Evolutionary conservation across 1,284 basidiomycete genomes (phyloP).

Genomic region (Earliella scabrosa): DNA sequence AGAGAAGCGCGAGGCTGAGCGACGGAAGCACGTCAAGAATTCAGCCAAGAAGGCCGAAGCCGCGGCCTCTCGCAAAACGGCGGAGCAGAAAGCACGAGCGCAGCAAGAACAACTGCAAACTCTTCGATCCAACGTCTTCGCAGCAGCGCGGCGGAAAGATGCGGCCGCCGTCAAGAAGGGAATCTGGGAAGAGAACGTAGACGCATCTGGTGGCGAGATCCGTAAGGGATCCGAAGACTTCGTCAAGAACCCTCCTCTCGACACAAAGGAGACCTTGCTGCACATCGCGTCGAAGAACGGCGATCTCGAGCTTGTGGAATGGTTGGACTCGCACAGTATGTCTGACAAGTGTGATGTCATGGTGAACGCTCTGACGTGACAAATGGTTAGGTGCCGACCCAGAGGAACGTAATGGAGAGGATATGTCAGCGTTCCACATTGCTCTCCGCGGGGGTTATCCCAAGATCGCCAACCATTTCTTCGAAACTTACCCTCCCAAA

Average conservation of each 20-base stretch:
- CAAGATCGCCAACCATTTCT: slow-evolving; percentile 56
- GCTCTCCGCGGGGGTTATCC: slow-evolving; percentile 59
- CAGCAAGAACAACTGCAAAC: slow-evolving; percentile 54
- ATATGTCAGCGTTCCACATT: slow-evolving; percentile 66
- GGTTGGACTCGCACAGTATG: slow-evolving; percentile 73
- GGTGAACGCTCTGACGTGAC: neutral
- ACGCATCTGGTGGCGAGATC: slow-evolving; percentile 71
- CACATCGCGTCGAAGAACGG: slow-evolving; percentile 65
- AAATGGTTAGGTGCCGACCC: slow-evolving; percentile 60
- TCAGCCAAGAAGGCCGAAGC: slow-evolving; percentile 59
- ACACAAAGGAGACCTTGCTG: slow-evolving; percentile 66
- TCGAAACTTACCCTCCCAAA: slow-evolving; percentile 58
- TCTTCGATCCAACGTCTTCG: slow-evolving; percentile 62
- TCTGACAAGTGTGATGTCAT: neutral
- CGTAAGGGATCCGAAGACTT: slow-evolving; percentile 59
- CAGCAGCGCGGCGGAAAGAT: slow-evolving; percentile 61
- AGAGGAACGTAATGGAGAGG: slow-evolving; percentile 64
- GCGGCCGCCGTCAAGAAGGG: slow-evolving; percentile 58
- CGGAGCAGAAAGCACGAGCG: slow-evolving; percentile 50
- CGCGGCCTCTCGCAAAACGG: slow-evolving; percentile 51
- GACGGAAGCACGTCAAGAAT: slow-evolving; percentile 58
- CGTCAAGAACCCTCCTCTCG: slow-evolving; percentile 48
- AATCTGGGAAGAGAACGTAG: slow-evolving; percentile 70
- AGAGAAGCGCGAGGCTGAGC: slow-evolving; percentile 58
- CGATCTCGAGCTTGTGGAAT: slow-evolving; percentile 60